phyloP scores from a whole-genome alignment of 441 rosid species.

The Adansonia madagascariensis region DNA sequence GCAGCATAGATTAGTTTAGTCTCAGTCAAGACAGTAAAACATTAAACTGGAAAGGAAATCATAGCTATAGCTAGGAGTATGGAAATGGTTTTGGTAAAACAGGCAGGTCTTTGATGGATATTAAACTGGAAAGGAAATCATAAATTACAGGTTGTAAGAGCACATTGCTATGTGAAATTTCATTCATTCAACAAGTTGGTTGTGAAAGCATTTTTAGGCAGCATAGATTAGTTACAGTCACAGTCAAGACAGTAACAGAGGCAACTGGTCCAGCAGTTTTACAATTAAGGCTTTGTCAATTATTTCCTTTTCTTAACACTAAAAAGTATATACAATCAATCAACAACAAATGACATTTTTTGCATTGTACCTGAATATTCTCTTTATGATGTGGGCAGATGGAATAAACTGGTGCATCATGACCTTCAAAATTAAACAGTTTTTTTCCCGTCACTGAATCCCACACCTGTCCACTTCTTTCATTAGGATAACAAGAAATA shows the following conservation, averaged over 20 bases:
- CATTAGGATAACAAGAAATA: conserved; percentile 34
- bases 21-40: neutral
- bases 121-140: neutral
- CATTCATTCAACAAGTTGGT: conserved; percentile 5
- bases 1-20: neutral
- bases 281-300: neutral
- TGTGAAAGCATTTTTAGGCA: neutral
- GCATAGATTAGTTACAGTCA: neutral
- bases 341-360: neutral
- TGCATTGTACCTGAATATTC: conserved; percentile 65
- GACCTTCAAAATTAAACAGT: conserved; percentile 78
- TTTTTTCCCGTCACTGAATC: conserved; percentile 56
- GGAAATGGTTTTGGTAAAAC: neutral
- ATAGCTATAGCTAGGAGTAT: neutral
- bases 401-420: conserved; percentile 78
- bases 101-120: neutral
- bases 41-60: too few relatives aligned
- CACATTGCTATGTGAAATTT: neutral
- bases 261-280: neutral
- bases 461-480: conserved; percentile 72
- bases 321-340: neutral
- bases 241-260: neutral
- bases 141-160: neutral
- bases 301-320: neutral
- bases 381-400: conserved; percentile 89